Evolutionary conservation across 257 asterid species (phyloP).

Genomic region (Solanum dulcamara): DNA sequence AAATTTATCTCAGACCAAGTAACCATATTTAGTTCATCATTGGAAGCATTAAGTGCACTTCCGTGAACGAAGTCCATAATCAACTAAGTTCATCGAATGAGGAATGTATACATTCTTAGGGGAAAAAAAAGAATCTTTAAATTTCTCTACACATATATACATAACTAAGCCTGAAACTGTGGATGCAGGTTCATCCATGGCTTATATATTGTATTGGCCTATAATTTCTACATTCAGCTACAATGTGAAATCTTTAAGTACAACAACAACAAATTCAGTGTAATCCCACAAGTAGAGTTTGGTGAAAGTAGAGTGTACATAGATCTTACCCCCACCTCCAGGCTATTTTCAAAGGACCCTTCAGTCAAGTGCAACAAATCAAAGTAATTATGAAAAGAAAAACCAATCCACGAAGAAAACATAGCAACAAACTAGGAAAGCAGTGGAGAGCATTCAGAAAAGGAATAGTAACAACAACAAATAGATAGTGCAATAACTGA

Average conservation of each 20-base stretch:
- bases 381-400: too few species aligned
- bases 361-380: too few species aligned
- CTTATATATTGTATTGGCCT: background rate
- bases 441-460: too few species aligned
- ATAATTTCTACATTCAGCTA: background rate
- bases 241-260: too few species aligned
- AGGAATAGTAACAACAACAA: too few species aligned
- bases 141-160: background rate
- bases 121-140: background rate
- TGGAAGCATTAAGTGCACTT: background rate
- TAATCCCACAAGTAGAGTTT: background rate
- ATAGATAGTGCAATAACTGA: too few species aligned
- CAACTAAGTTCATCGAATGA: background rate
- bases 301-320: background rate
- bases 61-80: background rate
- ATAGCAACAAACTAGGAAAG: too few species aligned
- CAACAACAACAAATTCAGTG: background rate
- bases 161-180: background rate
- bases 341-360: too few species aligned
- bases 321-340: background rate
- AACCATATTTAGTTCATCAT: background rate
- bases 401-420: too few species aligned
- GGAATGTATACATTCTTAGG: background rate
- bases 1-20: background rate
- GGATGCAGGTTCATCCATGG: background rate